Base-by-base conservation (phyloP, 2,329 filamentous ascomycete genomes). In the Beauveria bassiana region DNA sequence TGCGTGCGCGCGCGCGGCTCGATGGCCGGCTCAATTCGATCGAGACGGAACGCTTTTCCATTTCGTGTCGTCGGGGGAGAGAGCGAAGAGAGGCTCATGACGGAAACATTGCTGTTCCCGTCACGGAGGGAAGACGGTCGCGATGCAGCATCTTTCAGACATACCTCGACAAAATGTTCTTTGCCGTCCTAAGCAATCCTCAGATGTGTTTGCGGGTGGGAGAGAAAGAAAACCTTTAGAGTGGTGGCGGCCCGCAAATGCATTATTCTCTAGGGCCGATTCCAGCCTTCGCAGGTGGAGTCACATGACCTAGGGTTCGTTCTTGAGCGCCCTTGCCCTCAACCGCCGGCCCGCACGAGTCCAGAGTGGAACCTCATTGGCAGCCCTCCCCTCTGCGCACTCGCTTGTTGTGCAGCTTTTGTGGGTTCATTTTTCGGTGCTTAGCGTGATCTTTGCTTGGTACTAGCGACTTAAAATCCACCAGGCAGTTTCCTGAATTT, bases 181-280 rank as follows among this genome's bases (percentile, higher is more conserved):
- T 78, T 84, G 81, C 80, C 81, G 79, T 84, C 81, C 81, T 84
- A 82, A 84, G 81, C 81, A 83, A 79, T 79, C 75, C 76, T 81
- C 76, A 81, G 79, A 82, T 81, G 77, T 61, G 59, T 74, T 76
- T 75, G 72, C 73, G 69, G 68, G 70, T 71, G 70, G 70, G 59
- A 51, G 42, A 63, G 59, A 51, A 63, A 59, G 52, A 61, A 60
- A 61, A 38, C 50, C 61, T 67, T 63, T 51, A 26, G 64, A 68
- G 69, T 70, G 69, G 69, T 66, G 68, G 67, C 70, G 71, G 51
- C 63, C 63, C 64, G 61, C 54, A 51, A 62, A 26, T 50, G 47
- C 60, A 64, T 59, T 61, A 63, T 66, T 63, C 59, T 56, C 31
- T 53, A 54, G 56, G 59, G 62, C 64, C 61, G 45, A 28, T 47